Conservation (phyloP, 768 basidiomycete genomes). For the Sistotremastrum suecicum region DNA sequence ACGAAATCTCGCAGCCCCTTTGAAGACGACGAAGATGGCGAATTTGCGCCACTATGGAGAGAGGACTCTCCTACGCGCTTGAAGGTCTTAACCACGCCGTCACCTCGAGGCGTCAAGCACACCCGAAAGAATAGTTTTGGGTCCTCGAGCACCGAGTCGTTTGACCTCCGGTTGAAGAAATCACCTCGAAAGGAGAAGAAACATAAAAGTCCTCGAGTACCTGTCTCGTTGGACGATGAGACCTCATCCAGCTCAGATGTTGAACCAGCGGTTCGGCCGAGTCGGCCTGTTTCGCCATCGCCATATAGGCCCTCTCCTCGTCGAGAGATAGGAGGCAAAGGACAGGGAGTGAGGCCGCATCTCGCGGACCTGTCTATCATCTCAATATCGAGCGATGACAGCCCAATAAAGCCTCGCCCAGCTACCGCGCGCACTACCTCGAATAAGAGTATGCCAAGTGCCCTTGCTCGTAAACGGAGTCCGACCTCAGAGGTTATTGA, state of each 20-base stretch:
- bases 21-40: too few species aligned
- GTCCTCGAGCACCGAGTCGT: not conserved
- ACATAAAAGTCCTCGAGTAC: constrained; percentile 1
- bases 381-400: constrained; percentile 4
- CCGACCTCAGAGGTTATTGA: not conserved
- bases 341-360: not conserved
- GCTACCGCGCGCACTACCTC: not conserved
- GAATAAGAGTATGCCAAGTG: not conserved
- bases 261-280: too few species aligned
- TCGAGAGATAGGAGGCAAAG: not conserved
- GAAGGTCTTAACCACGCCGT: too few species aligned
- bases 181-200: constrained; percentile 4
- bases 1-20: too few species aligned
- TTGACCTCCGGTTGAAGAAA: not conserved
- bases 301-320: not conserved
- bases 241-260: too few species aligned
- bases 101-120: not conserved
- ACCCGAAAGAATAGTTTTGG: not conserved
- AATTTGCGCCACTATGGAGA: too few species aligned
- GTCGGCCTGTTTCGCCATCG: not conserved
- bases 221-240: not conserved
- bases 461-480: not conserved
- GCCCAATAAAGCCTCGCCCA: not conserved
- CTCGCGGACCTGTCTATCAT: not conserved
- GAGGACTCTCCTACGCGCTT: too few species aligned